Conservation (phyloP, 23 red algal genomes). For the Gracilaria domingensis region DNA sequence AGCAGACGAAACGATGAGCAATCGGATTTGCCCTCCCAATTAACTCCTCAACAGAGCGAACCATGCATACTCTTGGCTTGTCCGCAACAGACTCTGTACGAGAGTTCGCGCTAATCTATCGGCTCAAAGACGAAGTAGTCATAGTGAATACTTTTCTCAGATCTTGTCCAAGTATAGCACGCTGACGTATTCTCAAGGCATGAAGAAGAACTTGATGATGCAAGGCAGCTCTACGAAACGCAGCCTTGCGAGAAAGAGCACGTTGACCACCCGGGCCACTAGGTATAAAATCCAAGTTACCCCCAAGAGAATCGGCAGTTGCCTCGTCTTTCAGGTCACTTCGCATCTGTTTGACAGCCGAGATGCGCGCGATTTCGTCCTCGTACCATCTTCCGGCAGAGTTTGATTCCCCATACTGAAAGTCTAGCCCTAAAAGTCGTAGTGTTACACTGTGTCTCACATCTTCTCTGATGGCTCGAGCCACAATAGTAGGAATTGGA, state of each 20-base stretch:
- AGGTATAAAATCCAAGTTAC: background rate
- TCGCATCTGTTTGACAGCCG: constrained; percentile 31
- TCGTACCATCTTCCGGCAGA: constrained; percentile 51
- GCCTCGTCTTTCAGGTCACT: background rate
- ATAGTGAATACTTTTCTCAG: constrained; percentile 26
- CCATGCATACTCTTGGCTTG: background rate
- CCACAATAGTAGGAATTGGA: constrained; percentile 64
- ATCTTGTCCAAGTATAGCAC: constrained; percentile 53
- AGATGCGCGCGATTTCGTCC: constrained; percentile 32
- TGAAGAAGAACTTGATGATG: constrained; percentile 24
- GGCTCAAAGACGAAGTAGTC: constrained; percentile 28
- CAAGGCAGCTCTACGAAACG: constrained; percentile 13
- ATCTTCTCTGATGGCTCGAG: constrained; percentile 4
- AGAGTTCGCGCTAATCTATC: background rate
- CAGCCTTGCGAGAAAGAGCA: background rate
- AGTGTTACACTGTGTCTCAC: constrained; percentile 12
- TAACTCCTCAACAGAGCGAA: constrained; percentile 1
- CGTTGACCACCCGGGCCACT: constrained; percentile 1
- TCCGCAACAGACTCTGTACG: background rate
- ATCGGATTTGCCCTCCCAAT: constrained; percentile 9
- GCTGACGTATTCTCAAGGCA: constrained; percentile 23
- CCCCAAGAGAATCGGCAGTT: background rate
- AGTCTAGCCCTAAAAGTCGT: constrained; percentile 38
- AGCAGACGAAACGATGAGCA: constrained; percentile 53
- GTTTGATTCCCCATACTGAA: constrained; percentile 31